Base-by-base conservation (phyloP, 768 basidiomycete genomes). In the Phylloporus sp. region DNA sequence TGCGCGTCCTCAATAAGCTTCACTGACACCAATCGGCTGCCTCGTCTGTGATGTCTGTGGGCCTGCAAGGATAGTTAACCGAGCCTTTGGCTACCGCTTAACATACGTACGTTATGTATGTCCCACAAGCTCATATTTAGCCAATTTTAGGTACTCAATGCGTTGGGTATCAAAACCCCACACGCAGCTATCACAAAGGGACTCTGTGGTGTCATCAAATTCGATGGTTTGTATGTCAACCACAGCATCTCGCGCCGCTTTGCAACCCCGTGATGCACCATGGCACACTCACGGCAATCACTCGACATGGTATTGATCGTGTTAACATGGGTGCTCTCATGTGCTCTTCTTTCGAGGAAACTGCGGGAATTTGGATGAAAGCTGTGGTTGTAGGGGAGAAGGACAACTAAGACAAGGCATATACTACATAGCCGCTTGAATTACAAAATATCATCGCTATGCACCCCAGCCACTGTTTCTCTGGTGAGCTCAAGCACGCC, bases 191-290 rank as follows among this genome's bases (percentile, higher is more conserved):
- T 99, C 61, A 84, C 97, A 79, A 91, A 80, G 73, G 97, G 98
- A 69, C 72, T 99, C 41, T 87, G 95, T 56, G 81, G 85, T 51
- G 97, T 98, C 67, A 97, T 99, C 71, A 95, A 97, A 72, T 97
- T 98, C 75, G 95, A 97, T 65, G 95, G 95, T 78, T 97, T 95
- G n/a, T 97, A 97, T 63, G 97, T 99, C 77, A 98, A 99, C 72
- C 97, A 95, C 71, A 85, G 97, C 97, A 99, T 71, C 79, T 98
- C 44, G 91, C 93, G 2, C 76, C 98, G 18, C 81, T 99, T 23
- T 95, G 92, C 71, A 95, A 99, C 69, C 76, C 98, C 49, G 98
- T 99, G 97, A 98, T 95, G 10, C 91, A 95, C 63, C 89, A 93
- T 38, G 97, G 97, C 23, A 68, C 80, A 3, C 79, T 99, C 43